phyloP scores from a whole-genome alignment of 2,329 filamentous ascomycete genomes.

The Penicillium sp. region DNA sequence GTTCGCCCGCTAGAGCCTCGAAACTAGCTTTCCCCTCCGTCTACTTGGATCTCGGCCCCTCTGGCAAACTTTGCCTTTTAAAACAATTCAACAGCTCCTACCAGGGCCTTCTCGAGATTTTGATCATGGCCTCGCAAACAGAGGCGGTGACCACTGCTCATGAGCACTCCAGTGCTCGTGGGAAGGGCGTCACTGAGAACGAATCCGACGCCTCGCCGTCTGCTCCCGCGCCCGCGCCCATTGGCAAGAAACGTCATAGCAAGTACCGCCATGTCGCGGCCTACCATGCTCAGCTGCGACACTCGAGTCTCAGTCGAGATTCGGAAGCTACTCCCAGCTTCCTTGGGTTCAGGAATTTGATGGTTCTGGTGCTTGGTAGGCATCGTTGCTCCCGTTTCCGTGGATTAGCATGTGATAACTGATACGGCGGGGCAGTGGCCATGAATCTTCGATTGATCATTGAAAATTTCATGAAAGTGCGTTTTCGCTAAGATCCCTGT shows the following conservation, averaged over 20 bases:
- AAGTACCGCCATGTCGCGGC: conserved; percentile 94
- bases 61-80: background rate
- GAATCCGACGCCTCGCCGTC: conserved; percentile 1
- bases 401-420: conserved; percentile 9
- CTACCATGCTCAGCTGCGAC: conserved; percentile 70
- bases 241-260: conserved; percentile 41
- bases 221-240: conserved; percentile 18
- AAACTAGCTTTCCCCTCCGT: conserved; percentile 2
- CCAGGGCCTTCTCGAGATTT: conserved; percentile 1
- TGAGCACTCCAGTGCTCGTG: conserved; percentile 8
- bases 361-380: conserved; percentile 87
- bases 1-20: conserved; percentile 7
- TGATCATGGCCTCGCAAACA: conserved; percentile 21
- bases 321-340: conserved; percentile 75
- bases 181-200: conserved; percentile 12
- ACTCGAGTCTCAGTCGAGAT: conserved; percentile 86
- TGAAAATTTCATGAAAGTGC: conserved; percentile 92
- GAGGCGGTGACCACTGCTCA: conserved; percentile 15
- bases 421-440: conserved; percentile 62
- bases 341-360: conserved; percentile 90
- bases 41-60: background rate
- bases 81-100: background rate
- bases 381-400: conserved; percentile 1
- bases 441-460: conserved; percentile 93
- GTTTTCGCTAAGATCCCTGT: background rate